Conservation (phyloP, 2,329 filamentous ascomycete genomes). For the Fusarium hostae region DNA sequence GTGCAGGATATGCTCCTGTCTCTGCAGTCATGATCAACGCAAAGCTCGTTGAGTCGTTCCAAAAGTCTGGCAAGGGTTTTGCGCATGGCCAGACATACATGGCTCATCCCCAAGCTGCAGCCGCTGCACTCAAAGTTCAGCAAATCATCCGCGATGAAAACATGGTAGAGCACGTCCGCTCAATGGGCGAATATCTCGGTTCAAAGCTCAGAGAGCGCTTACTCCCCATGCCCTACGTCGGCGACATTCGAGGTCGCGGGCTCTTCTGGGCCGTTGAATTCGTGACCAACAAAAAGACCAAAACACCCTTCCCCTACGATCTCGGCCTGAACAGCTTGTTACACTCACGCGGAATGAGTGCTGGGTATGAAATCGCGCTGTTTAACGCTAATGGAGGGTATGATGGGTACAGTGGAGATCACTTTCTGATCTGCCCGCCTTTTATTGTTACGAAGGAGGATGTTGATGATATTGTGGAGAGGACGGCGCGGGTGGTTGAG, state of each 20-base stretch:
- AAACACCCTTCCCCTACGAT: slow-evolving; percentile 30
- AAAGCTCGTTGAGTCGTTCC: slow-evolving; percentile 23
- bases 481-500: slow-evolving; percentile 26
- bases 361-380: slow-evolving; percentile 33
- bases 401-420: slow-evolving; percentile 38
- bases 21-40: slow-evolving; percentile 28
- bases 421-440: slow-evolving; percentile 36
- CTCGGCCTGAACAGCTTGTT: slow-evolving; percentile 21
- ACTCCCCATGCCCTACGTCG: slow-evolving; percentile 19
- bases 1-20: slow-evolving; percentile 45
- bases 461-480: slow-evolving; percentile 35
- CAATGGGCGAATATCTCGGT: slow-evolving; percentile 30
- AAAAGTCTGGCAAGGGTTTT: slow-evolving; percentile 30
- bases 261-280: slow-evolving; percentile 41
- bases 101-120: slow-evolving; percentile 28
- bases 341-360: slow-evolving; percentile 33
- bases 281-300: slow-evolving; percentile 35
- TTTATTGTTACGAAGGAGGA: slow-evolving; percentile 30
- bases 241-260: slow-evolving; percentile 35
- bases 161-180: neutral
- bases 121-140: slow-evolving; percentile 30
- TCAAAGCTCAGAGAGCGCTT: slow-evolving; percentile 23
- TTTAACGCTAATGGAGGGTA: slow-evolving; percentile 39
- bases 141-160: slow-evolving; percentile 26
- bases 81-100: slow-evolving; percentile 34